Base-by-base conservation (phyloP, 2,329 filamentous ascomycete genomes). In the Fonsecaea multimorphosa region DNA sequence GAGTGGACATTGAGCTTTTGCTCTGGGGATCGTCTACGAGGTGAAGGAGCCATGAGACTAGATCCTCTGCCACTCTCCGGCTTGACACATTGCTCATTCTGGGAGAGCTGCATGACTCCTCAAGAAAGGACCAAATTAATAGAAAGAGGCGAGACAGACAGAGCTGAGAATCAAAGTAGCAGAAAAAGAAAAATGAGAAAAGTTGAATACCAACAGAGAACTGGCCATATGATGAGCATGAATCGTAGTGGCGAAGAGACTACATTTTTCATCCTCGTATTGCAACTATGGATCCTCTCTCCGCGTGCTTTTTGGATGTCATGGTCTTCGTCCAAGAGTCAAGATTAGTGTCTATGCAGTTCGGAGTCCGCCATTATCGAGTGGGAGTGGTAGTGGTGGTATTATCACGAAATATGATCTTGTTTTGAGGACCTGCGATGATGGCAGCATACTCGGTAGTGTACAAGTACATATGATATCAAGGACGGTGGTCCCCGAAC, bases 401-500 rank as follows among this genome's bases (percentile, higher is more conserved):
- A n/a, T n/a, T n/a, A n/a, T n/a, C n/a, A n/a, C n/a, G n/a, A n/a
- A n/a, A n/a, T n/a, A n/a, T n/a, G n/a, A n/a, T n/a, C n/a, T n/a
- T n/a, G n/a, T n/a, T n/a, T n/a, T n/a, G n/a, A n/a, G n/a, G n/a
- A n/a, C n/a, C n/a, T n/a, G n/a, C n/a, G n/a, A n/a, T n/a, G n/a
- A n/a, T n/a, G n/a, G n/a, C n/a, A n/a, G n/a, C n/a, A n/a, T n/a
- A n/a, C n/a, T n/a, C n/a, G n/a, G n/a, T n/a, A n/a, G n/a, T n/a
- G n/a, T n/a, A n/a, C 29, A 31, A 3, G 29, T 31, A 31, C 3
- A 31, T 31, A 31, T 31, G 5, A 49, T 9, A 44, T 46, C 29
- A 54, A 53, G 55, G 19, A 2, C 22, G 44, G 31, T 51, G 56
- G 27, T 55, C 56, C 1, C 67, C 67, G 19, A 69, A 70, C 12